A percentile compares a stretch with the other conserved stretches of the same genome.
These are phyloP conservation scores for Torulaspora pretoriensis DNA, from an alignment of 1,139 yeast species.

Conservation along the genomic window DNA sequence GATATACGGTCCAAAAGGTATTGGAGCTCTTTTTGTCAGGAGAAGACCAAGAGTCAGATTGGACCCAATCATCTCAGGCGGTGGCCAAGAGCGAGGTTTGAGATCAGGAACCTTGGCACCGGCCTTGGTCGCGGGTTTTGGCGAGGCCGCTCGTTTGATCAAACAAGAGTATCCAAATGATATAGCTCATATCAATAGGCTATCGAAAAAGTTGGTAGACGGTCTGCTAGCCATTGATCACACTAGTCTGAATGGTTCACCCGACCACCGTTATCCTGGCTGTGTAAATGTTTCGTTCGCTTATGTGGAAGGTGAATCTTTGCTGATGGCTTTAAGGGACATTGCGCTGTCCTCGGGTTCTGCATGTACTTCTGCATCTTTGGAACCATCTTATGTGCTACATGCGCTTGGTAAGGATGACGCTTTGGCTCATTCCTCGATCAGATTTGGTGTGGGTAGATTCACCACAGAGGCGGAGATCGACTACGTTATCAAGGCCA, in stretches of 20 bases:
- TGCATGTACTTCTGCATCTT: conserved; percentile 98
- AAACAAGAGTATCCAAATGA: conserved; percentile 71
- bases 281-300: conserved; percentile 97
- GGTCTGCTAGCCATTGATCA: conserved; percentile 81
- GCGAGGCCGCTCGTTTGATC: conserved; percentile 92
- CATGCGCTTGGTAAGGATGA: conserved; percentile 98
- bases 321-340: conserved; percentile 95
- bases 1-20: conserved; percentile 97
- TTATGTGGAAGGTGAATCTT: conserved; percentile 95
- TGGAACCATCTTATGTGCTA: conserved; percentile 94
- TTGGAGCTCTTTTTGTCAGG: conserved; percentile 92
- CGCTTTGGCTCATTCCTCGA: conserved; percentile 95
- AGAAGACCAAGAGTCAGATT: conserved; percentile 98
- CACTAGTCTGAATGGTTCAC: conserved; percentile 85
- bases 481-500: conserved; percentile 87
- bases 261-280: conserved; percentile 71
- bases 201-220: conserved; percentile 67
- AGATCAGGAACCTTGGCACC: conserved; percentile 97
- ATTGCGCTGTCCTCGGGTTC: conserved; percentile 95
- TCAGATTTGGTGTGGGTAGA: conserved; percentile 95
- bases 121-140: conserved; percentile 91
- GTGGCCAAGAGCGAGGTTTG: conserved; percentile 98
- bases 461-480: conserved; percentile 95
- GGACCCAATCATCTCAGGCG: conserved; percentile 93
- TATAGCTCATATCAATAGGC: conserved; percentile 58